phyloP scores from a whole-genome alignment of 768 basidiomycete species.

The Mycena haematopus region DNA sequence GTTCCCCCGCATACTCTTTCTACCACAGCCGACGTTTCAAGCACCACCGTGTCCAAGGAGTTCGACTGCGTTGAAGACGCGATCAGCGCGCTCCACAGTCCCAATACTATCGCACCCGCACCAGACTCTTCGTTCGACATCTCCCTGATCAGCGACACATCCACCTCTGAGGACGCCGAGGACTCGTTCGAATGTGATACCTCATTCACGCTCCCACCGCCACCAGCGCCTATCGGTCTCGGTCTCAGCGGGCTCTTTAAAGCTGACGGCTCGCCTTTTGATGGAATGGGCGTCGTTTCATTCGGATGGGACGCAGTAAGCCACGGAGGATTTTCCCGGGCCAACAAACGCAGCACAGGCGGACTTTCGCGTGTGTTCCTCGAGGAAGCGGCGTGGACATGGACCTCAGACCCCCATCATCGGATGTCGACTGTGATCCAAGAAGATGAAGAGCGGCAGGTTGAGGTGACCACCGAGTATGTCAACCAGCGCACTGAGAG shows the following conservation, averaged over 20 bases:
- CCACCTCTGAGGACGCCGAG: constrained; percentile 7
- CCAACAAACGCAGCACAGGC: not conserved
- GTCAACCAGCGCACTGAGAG: not conserved
- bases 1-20: constrained; percentile 7
- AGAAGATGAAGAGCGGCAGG: constrained; percentile 10
- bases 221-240: constrained; percentile 8
- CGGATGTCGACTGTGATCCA: constrained; percentile 16
- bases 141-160: constrained; percentile 28
- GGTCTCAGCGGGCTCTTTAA: constrained; percentile 25
- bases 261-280: constrained; percentile 24
- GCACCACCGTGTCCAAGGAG: not conserved
- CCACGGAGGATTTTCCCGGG: not conserved
- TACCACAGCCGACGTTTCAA: not conserved
- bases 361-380: constrained; percentile 25
- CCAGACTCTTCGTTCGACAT: constrained; percentile 24
- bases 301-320: constrained; percentile 16
- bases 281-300: constrained; percentile 27
- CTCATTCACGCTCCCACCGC: constrained; percentile 10
- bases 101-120: not conserved
- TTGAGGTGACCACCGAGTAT: not conserved
- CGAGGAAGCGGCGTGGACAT: constrained; percentile 26
- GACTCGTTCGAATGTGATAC: constrained; percentile 1
- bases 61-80: not conserved
- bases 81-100: too few relatives aligned
- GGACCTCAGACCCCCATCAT: constrained; percentile 22